Conservation (phyloP, 129 eudicot species). For the Chrysanthemum makinoi region DNA sequence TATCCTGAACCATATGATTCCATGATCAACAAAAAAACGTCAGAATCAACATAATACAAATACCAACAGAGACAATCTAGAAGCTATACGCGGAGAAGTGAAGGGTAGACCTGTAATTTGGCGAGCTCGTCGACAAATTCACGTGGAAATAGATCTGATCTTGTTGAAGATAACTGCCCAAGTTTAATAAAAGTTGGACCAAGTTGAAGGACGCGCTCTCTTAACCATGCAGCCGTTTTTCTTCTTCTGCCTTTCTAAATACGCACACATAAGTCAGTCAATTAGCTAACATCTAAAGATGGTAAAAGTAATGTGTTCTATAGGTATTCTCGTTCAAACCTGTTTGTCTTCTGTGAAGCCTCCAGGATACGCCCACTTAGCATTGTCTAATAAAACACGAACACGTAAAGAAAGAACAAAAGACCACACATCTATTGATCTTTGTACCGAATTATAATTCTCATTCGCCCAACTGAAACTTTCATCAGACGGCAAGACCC, state of each 20-base stretch:
- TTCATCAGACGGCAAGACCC: constrained; percentile 78
- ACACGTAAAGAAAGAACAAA: constrained; percentile 83
- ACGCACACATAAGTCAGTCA: constrained; percentile 5
- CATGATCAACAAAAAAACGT: constrained; percentile 12
- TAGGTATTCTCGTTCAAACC: constrained; percentile 32
- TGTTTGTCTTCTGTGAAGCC: constrained; percentile 90
- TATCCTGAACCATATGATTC: constrained; percentile 59
- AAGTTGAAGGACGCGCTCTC: constrained; percentile 81
- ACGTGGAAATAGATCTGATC: constrained; percentile 94
- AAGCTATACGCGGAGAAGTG: constrained; percentile 11
- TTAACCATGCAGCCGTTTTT: constrained; percentile 88
- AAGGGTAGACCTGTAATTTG: constrained; percentile 74
- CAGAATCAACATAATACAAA: not conserved
- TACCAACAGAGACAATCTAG: constrained; percentile 2
- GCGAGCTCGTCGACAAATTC: constrained; percentile 97
- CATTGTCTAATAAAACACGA: constrained; percentile 79
- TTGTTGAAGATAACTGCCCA: constrained; percentile 85
- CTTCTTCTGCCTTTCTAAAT: constrained; percentile 67
- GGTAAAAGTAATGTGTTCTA: not conserved
- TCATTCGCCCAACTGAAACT: constrained; percentile 93
- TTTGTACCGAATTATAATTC: constrained; percentile 75
- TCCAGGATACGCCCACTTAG: constrained; percentile 87
- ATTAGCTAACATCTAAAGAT: constrained; percentile 12
- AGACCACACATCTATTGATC: constrained; percentile 91
- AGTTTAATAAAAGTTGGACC: constrained; percentile 95